Evolutionary conservation across 2,329 filamentous ascomycete species (phyloP).

Genomic region (Penicillium sclerotiorum): DNA sequence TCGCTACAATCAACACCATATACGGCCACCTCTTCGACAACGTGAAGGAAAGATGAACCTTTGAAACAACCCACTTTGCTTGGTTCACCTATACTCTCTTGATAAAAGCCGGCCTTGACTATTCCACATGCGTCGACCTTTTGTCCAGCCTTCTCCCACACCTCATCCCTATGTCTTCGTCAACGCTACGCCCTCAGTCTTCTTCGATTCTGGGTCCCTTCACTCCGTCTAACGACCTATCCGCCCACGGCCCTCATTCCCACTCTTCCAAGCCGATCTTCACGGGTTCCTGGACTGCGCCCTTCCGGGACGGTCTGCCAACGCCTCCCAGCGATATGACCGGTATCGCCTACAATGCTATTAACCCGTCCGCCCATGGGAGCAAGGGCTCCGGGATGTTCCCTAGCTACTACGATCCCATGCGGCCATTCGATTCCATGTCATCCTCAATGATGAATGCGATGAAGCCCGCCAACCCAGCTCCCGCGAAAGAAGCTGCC

Average conservation of each 20-base stretch:
- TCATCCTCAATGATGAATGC: constrained; percentile 25
- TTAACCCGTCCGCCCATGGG: constrained; percentile 35
- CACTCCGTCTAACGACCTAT: constrained; percentile 29
- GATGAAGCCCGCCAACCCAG: constrained; percentile 27
- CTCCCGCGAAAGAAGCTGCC: constrained; percentile 26
- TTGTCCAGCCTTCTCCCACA: constrained; percentile 8
- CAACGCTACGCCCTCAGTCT: constrained; percentile 30
- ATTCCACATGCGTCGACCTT: constrained; percentile 19
- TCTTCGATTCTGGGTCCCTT: constrained; percentile 31
- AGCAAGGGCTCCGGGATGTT: constrained; percentile 30
- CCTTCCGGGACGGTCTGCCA: constrained; percentile 44
- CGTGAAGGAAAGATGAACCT: constrained; percentile 16
- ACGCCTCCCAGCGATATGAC: constrained; percentile 48
- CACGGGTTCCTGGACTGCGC: constrained; percentile 37
- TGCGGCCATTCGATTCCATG: constrained; percentile 25
- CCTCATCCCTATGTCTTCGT: constrained; percentile 37
- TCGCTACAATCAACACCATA: not conserved
- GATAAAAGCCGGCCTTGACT: not conserved
- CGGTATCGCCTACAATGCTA: constrained; percentile 41
- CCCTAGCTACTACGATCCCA: constrained; percentile 27
- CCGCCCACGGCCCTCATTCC: constrained; percentile 20
- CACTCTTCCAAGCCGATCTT: constrained; percentile 16
- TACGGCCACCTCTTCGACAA: too few species aligned
- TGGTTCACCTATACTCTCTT: not conserved
- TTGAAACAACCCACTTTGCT: constrained; percentile 15